These are phyloP conservation scores for Podaxis sp. DNA, from an alignment of 768 basidiomycete genomes.

Conservation along the genomic window DNA sequence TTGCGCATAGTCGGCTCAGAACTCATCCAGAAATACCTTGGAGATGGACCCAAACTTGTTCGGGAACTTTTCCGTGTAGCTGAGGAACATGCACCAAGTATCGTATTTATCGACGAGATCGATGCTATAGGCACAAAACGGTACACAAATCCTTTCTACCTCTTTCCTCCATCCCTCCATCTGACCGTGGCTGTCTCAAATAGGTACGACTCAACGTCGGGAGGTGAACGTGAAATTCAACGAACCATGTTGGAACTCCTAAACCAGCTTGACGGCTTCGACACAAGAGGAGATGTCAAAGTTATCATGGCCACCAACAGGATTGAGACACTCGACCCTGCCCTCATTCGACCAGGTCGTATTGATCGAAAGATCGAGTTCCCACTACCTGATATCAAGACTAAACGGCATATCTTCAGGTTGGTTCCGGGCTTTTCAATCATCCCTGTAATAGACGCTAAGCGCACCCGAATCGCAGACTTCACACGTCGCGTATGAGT, in stretches of 20 bases:
- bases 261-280: slow-evolving; percentile 99
- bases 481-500: slow-evolving; percentile 96
- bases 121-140: slow-evolving; percentile 98
- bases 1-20: slow-evolving; percentile 96
- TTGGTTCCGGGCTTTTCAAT: slow-evolving; percentile 28
- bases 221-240: slow-evolving; percentile 98
- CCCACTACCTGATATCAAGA: slow-evolving; percentile 96
- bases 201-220: slow-evolving; percentile 97
- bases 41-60: slow-evolving; percentile 97
- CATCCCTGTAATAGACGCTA: background rate
- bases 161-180: background rate
- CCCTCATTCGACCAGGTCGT: slow-evolving; percentile 96
- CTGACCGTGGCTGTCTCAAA: slow-evolving; percentile 13
- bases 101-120: slow-evolving; percentile 99
- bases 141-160: slow-evolving; percentile 38
- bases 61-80: slow-evolving; percentile 96
- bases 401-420: slow-evolving; percentile 98
- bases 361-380: slow-evolving; percentile 99
- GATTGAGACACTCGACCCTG: slow-evolving; percentile 97
- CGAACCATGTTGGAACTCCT: slow-evolving; percentile 98
- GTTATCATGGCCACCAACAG: slow-evolving; percentile 99
- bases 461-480: slow-evolving; percentile 33
- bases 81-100: slow-evolving; percentile 97
- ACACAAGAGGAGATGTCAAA: slow-evolving; percentile 98
- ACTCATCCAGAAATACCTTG: slow-evolving; percentile 98